Percentiles rank a stretch among this genome's conserved stretches.
Evolutionary conservation across 2,329 filamentous ascomycete genomes (phyloP).

Genomic region (Diplodia mutila): DNA sequence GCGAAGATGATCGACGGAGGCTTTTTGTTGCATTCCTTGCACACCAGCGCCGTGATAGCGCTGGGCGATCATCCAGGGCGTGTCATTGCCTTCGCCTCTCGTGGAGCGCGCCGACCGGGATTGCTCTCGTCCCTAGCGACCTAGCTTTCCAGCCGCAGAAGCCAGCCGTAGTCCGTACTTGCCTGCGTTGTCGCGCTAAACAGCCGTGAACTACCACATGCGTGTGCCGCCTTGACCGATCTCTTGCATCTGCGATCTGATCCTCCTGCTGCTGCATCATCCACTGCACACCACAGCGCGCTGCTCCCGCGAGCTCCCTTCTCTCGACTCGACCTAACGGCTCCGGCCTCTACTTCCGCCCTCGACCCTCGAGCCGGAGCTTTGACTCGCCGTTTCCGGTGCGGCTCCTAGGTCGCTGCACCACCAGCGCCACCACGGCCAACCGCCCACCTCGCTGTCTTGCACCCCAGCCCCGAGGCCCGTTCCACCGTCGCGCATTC

Average conservation of each 20-base stretch:
- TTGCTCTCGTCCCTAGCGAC: neutral
- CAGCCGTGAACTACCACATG: neutral
- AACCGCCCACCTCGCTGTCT: slow-evolving; percentile 1
- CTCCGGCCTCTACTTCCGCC: neutral
- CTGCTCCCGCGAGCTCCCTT: neutral
- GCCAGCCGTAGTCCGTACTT: slow-evolving; percentile 1
- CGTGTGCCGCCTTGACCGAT: slow-evolving; percentile 13
- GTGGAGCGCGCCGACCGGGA: slow-evolving; percentile 6
- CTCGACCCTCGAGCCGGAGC: neutral
- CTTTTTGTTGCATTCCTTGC: slow-evolving; percentile 12
- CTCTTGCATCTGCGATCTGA: slow-evolving; percentile 17
- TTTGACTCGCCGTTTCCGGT: slow-evolving; percentile 22
- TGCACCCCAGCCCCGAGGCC: neutral
- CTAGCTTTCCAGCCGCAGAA: slow-evolving; percentile 1
- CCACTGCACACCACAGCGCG: neutral
- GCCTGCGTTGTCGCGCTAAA: slow-evolving; percentile 7
- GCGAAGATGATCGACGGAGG: slow-evolving; percentile 12
- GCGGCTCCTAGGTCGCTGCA: slow-evolving; percentile 21
- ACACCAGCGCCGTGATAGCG: neutral
- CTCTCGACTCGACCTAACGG: neutral
- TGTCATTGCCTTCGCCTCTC: slow-evolving; percentile 7
- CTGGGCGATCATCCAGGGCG: slow-evolving; percentile 11
- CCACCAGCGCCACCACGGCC: slow-evolving; percentile 11
- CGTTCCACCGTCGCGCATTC: neutral
- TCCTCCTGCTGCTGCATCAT: neutral